Percentiles rank a stretch among this genome's conserved stretches.
Conservation (phyloP, 176 grass and related monocot species). For the Musa troglodytarum region DNA sequence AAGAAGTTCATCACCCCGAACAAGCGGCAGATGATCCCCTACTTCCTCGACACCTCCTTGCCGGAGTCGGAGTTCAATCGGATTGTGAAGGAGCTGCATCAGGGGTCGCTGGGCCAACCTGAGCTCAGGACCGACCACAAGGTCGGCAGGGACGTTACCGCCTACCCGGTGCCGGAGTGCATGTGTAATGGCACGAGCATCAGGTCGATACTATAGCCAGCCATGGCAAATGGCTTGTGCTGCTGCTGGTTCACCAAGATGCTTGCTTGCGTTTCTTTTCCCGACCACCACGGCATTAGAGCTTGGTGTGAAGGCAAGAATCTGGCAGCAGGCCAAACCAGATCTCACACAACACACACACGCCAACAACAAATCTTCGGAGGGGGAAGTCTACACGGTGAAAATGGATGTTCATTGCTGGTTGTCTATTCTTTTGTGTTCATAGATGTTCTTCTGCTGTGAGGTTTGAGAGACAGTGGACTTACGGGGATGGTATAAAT, state of each 20-base stretch:
- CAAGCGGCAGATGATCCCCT: slow-evolving; percentile 34
- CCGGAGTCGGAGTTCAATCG: slow-evolving; percentile 26
- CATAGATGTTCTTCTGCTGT: too few species aligned
- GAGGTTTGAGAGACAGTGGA: too few species aligned
- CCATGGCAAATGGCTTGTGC: not conserved
- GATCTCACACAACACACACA: too few species aligned
- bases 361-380: too few species aligned
- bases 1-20: slow-evolving; percentile 38
- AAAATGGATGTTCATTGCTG: too few species aligned
- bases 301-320: too few species aligned
- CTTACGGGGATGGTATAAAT: too few species aligned
- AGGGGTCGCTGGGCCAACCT: slow-evolving; percentile 26
- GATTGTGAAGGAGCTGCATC: slow-evolving; percentile 25
- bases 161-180: slow-evolving; percentile 39
- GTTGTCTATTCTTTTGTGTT: too few species aligned
- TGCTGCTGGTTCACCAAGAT: not conserved
- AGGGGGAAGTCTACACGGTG: too few species aligned
- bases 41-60: slow-evolving; percentile 27
- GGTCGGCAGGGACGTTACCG: slow-evolving; percentile 30
- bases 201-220: not conserved
- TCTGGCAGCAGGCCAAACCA: too few species aligned
- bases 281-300: too few species aligned
- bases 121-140: slow-evolving; percentile 19
- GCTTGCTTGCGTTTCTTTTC: too few species aligned
- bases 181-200: slow-evolving; percentile 28